phyloP scores from a whole-genome alignment of 192 early-diverging fungal species.

The Podila epicladia region DNA sequence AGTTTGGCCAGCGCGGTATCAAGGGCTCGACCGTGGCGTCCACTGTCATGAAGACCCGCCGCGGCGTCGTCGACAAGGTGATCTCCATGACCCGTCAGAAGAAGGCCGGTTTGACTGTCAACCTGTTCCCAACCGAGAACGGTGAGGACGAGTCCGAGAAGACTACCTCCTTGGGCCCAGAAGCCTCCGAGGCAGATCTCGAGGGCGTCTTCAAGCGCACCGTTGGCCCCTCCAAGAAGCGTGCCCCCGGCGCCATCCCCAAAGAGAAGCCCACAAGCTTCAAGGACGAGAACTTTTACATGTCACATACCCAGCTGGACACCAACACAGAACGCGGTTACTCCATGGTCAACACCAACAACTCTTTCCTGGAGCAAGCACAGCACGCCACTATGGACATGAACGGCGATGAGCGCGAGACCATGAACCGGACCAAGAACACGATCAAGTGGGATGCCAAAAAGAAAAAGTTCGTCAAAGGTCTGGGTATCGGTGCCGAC shows the following conservation, averaged over 20 bases:
- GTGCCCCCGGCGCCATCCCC: neutral
- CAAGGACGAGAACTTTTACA: slow-evolving; percentile 89
- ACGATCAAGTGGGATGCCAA: slow-evolving; percentile 89
- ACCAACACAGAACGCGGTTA: slow-evolving; percentile 92
- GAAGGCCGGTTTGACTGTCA: slow-evolving; percentile 45
- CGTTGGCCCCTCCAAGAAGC: slow-evolving; percentile 29
- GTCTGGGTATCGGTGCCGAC: slow-evolving; percentile 87
- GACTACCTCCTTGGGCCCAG: slow-evolving; percentile 19
- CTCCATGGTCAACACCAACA: slow-evolving; percentile 66
- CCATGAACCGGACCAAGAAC: slow-evolving; percentile 67
- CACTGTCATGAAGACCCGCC: slow-evolving; percentile 72
- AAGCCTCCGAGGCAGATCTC: slow-evolving; percentile 44
- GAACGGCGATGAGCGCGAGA: slow-evolving; percentile 83
- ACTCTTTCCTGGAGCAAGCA: slow-evolving; percentile 86
- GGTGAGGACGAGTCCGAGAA: neutral
- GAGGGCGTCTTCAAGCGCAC: slow-evolving; percentile 42
- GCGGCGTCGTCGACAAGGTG: slow-evolving; percentile 57
- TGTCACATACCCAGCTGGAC: slow-evolving; percentile 86
- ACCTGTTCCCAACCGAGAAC: slow-evolving; percentile 36
- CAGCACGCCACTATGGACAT: slow-evolving; percentile 79
- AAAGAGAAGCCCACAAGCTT: slow-evolving; percentile 57
- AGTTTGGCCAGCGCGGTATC: slow-evolving; percentile 86
- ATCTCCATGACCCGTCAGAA: slow-evolving; percentile 53
- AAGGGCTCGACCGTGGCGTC: slow-evolving; percentile 77
- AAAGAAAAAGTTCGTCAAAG: slow-evolving; percentile 91